Evolutionary conservation across 768 basidiomycete genomes (phyloP).

Genomic region (Lactarius vividus): DNA sequence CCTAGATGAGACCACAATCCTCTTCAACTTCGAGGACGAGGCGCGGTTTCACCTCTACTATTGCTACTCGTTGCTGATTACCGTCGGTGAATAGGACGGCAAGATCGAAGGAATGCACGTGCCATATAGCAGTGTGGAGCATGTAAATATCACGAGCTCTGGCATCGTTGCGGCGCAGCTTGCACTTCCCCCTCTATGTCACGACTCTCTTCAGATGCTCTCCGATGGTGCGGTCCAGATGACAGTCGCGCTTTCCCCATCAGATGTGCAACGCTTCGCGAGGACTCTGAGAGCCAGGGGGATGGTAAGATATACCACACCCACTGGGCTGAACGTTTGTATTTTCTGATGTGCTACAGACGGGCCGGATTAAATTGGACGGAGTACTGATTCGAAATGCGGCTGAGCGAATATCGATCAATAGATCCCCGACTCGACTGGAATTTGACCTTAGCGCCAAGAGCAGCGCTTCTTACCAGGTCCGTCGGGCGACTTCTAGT

Average conservation of each 20-base stretch:
- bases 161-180: slow-evolving; percentile 9
- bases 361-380: slow-evolving; percentile 15
- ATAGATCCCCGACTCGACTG: slow-evolving; percentile 22
- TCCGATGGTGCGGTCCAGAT: slow-evolving; percentile 1
- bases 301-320: slow-evolving; percentile 4
- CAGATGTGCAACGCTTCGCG: slow-evolving; percentile 11
- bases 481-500: slow-evolving; percentile 17
- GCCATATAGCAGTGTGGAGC: slow-evolving; percentile 10
- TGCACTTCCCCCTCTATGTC: slow-evolving; percentile 11
- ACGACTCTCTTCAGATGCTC: slow-evolving; percentile 12
- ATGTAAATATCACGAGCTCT: slow-evolving; percentile 17
- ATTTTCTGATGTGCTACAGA: slow-evolving; percentile 1
- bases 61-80: background rate
- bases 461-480: slow-evolving; percentile 22
- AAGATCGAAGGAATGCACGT: slow-evolving; percentile 24
- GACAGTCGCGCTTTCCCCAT: slow-evolving; percentile 6
- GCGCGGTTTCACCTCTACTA: slow-evolving; percentile 1
- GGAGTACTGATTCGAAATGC: slow-evolving; percentile 8
- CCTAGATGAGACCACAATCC: slow-evolving; percentile 22
- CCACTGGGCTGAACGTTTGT: background rate
- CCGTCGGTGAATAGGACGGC: slow-evolving; percentile 14
- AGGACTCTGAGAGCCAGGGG: slow-evolving; percentile 16
- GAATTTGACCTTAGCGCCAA: slow-evolving; percentile 17
- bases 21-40: slow-evolving; percentile 26
- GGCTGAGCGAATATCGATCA: slow-evolving; percentile 21